Evolutionary conservation across 768 basidiomycete species (phyloP).

Genomic region (Gelatoporia subvermispora): DNA sequence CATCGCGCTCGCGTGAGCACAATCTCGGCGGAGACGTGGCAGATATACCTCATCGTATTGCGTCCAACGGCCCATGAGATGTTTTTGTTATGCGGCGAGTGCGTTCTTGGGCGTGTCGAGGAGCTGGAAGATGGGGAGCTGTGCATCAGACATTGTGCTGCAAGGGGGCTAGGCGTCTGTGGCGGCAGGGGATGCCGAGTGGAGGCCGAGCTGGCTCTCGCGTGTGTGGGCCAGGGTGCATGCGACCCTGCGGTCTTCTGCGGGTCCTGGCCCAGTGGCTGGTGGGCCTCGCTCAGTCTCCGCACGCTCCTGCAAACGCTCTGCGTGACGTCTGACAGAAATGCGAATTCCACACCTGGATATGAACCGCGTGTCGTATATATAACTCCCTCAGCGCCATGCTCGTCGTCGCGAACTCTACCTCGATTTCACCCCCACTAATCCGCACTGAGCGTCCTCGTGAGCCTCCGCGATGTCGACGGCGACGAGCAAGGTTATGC

Average conservation of each 20-base stretch:
- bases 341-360: too few relatives aligned
- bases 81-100: not conserved
- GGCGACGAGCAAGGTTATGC: slow-evolving; percentile 21
- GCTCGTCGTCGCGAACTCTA: not conserved
- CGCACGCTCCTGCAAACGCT: too few relatives aligned
- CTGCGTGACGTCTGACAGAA: too few relatives aligned
- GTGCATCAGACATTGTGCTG: slow-evolving; percentile 2
- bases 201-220: not conserved
- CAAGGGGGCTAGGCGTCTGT: not conserved
- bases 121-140: not conserved
- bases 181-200: too few relatives aligned
- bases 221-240: slow-evolving; percentile 7
- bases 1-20: slow-evolving; percentile 6
- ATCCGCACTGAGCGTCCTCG: not conserved
- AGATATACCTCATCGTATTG: slow-evolving; percentile 32
- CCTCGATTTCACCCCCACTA: not conserved
- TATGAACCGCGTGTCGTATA: not conserved
- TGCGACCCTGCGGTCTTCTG: too few relatives aligned
- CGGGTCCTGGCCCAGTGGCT: too few relatives aligned
- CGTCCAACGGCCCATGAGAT: slow-evolving; percentile 31
- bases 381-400: slow-evolving; percentile 4
- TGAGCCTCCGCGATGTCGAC: slow-evolving; percentile 10
- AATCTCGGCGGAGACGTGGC: not conserved
- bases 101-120: too few relatives aligned
- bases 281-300: too few relatives aligned